A percentile compares a stretch with the other conserved stretches of the same genome.
Evolutionary conservation across 2,329 filamentous ascomycete genomes (phyloP).

Genomic region (Colletotrichum lentis): DNA sequence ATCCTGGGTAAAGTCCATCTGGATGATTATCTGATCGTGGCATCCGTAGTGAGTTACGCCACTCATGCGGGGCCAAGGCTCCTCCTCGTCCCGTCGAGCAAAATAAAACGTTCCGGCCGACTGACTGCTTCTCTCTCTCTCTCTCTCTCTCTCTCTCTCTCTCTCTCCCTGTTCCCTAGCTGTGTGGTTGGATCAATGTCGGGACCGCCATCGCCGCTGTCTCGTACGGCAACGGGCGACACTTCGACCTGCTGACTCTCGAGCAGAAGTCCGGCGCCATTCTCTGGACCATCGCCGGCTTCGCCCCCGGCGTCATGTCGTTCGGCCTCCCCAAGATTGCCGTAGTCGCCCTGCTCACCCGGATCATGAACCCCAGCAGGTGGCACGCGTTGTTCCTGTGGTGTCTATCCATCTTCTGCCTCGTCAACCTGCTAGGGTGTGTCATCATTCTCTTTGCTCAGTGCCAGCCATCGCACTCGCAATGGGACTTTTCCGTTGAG

Average conservation of each 20-base stretch:
- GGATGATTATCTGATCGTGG: conserved; percentile 50
- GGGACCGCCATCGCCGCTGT: conserved; percentile 13
- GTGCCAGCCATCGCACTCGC: conserved; percentile 50
- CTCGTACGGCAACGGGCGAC: conserved; percentile 46
- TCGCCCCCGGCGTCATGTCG: conserved; percentile 50
- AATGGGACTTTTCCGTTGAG: conserved; percentile 50
- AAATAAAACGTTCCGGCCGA: neutral
- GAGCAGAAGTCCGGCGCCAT: conserved; percentile 45
- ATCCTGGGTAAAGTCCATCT: conserved; percentile 46
- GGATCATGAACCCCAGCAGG: too few species aligned
- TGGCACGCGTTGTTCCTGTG: too few species aligned
- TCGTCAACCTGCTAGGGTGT: too few species aligned
- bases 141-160: too few species aligned
- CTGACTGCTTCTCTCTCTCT: too few species aligned
- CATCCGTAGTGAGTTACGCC: conserved; percentile 44
- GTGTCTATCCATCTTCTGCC: too few species aligned
- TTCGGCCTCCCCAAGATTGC: conserved; percentile 47
- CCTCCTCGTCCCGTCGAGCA: neutral
- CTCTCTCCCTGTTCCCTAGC: conserved; percentile 36
- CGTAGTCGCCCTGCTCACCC: too few species aligned
- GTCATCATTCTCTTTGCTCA: conserved; percentile 49
- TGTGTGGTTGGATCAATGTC: conserved; percentile 48
- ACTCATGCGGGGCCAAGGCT: neutral
- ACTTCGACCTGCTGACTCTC: conserved; percentile 46
- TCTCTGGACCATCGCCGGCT: conserved; percentile 50